Evolutionary conservation across 2,329 filamentous ascomycete species (phyloP).

Genomic region (Penicillium freii): DNA sequence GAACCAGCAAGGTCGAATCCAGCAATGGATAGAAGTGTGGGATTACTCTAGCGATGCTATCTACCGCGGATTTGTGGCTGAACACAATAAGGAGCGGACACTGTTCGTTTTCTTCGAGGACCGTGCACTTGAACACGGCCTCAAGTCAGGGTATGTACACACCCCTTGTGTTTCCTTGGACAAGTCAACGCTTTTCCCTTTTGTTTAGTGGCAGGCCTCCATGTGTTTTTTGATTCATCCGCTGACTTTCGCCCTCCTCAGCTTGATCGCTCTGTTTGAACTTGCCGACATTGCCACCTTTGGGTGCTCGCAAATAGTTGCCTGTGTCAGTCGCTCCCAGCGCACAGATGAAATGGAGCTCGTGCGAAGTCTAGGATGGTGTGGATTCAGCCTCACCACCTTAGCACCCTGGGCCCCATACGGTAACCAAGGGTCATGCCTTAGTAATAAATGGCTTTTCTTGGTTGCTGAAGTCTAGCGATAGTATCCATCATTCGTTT

Average conservation of each 20-base stretch:
- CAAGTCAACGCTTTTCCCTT: neutral
- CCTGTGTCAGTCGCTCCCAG: slow-evolving; percentile 74
- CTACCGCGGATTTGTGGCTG: slow-evolving; percentile 81
- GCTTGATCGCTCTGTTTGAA: slow-evolving; percentile 86
- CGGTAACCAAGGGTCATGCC: slow-evolving; percentile 56
- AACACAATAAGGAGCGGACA: slow-evolving; percentile 66
- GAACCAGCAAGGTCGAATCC: slow-evolving; percentile 25
- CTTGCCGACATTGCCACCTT: slow-evolving; percentile 71
- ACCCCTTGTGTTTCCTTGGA: neutral
- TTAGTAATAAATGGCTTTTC: slow-evolving; percentile 79
- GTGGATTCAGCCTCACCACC: slow-evolving; percentile 81
- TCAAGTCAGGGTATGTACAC: slow-evolving; percentile 79
- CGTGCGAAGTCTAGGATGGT: slow-evolving; percentile 84
- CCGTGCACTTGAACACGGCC: slow-evolving; percentile 67
- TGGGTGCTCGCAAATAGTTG: slow-evolving; percentile 72
- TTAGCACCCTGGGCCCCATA: slow-evolving; percentile 67
- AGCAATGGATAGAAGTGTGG: slow-evolving; percentile 45
- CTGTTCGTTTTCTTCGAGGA: slow-evolving; percentile 88
- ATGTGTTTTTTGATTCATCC: neutral
- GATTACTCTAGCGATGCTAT: slow-evolving; percentile 81
- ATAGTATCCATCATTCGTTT: neutral
- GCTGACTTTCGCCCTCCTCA: slow-evolving; percentile 36
- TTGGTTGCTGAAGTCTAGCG: slow-evolving; percentile 81
- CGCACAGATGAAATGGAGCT: slow-evolving; percentile 61
- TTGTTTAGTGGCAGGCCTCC: neutral